Base-by-base conservation (phyloP, 2,329 filamentous ascomycete genomes). In the Aspergillus alliaceus region DNA sequence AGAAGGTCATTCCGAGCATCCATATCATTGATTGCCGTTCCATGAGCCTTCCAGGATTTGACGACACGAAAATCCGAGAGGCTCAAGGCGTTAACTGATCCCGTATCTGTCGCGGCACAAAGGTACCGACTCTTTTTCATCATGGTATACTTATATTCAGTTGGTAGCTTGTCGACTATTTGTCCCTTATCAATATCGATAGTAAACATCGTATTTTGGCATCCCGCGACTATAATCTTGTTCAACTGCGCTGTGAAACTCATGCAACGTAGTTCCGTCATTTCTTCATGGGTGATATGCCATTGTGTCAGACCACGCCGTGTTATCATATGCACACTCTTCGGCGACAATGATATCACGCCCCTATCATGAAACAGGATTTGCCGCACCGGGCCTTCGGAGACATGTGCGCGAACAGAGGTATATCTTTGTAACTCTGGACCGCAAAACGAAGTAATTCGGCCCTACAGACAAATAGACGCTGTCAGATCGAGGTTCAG, bases 1-100 rank as follows among this genome's bases (percentile, higher is more conserved):
- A 99, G 86, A 64, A 95, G 95, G 72, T 98, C 93, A 69, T 95
- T 91, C 70, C 95, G 90, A 8, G 93, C 91, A 77, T 99, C 95
- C 90, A 99, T 97, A 72, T 98, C 93, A 73, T 91, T 96, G 71
- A 99, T 90, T 51, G 87, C 85, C 8, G 91, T 90, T 1, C 89
- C 88, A 70, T 99, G 95, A 0, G 93, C 92, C 71, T 91, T 91
- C 90, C 95, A 99, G 11, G 86, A 86, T 72, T 93, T 96, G 64
- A 95, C 81, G 5, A 96, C 83, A 40, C 85, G 84, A 68, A 96
- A 90, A 55, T 83, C 90, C 54, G 85, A 80, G 1, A 93, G 85
- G 69, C 96, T 93, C 22, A 99, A 81, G 29, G 97, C 88, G 74
- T 98, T 88, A 48, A 99, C 89, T 18, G 86, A 85, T 42, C 95